Base-by-base conservation (phyloP, 2,329 filamentous ascomycete genomes). In the Trichoderma sp. region DNA sequence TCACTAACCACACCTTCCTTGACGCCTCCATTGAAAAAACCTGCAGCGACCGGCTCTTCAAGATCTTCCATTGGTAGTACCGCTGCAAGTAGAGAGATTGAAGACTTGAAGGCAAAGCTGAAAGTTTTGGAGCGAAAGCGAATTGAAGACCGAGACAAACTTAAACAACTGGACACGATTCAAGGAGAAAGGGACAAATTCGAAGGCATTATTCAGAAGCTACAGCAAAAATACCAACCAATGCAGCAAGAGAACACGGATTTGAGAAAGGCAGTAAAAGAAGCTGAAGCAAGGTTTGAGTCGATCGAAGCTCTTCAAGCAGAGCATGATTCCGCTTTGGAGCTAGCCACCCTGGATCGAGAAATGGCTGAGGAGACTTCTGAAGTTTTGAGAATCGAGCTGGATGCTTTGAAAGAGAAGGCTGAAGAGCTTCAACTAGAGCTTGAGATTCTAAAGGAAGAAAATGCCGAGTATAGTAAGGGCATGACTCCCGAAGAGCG, bases 331-430 rank as follows among this genome's bases (percentile, higher is more conserved):
- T 87, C 90, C 4, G 88, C 92, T 7, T 82, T 97, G 76, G 96
- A 99, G 80, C 88, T 96, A 80, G 93, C 94, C 7, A 91, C 92
- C 0, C 83, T 99, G 31, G 96, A 99, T 77, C 89, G 93, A 56
- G 95, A 99, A 79, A 97, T 98, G 92, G 96, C 96, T 0, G 94
- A 99, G 79, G 95, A 97, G 80, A 93, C 90, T 55, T 91, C 92
- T 0, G 96, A 98, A 73, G 89, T 91, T 21, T 84, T 91, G 62
- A 96, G 94, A 77, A 86, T 88, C 1, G 94, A 99, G 76, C 83
- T 96, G 29, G 92, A 97, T 47, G 86, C 88, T 2, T 79, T 97
- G 65, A 92, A 93, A 75, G 82, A 87, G 69, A 93, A 90, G 76
- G 81, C 89, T 1, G 94, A 98, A 78, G 94, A 98, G 78, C 83